Percentiles rank a stretch among this genome's conserved stretches.
These are phyloP conservation scores for Smallanthus sonchifolius DNA, from an alignment of 129 eudicot genomes.

Conservation along the genomic window DNA sequence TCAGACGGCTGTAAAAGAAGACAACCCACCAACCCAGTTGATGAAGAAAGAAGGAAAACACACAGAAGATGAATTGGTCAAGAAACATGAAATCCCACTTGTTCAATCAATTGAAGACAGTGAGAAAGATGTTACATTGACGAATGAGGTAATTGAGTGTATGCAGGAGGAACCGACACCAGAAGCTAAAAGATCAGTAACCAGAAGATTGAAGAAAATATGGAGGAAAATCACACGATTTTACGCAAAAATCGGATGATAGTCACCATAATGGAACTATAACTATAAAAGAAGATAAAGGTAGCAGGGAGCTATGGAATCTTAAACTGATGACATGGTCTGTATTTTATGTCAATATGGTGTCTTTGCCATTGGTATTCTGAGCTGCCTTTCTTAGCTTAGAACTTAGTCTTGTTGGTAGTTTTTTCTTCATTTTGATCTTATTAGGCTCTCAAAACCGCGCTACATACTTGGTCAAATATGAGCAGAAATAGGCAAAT, in stretches of 20 bases:
- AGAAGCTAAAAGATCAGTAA: not conserved
- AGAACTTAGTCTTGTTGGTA: conserved; percentile 30
- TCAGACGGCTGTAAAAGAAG: no score
- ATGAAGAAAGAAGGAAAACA: no score
- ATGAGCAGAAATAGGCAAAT: not conserved
- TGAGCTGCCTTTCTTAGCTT: conserved; percentile 28
- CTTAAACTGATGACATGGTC: conserved; percentile 15
- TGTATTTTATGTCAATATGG: conserved; percentile 29
- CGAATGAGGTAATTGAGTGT: no score
- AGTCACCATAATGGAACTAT: not conserved
- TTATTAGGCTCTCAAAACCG: conserved; percentile 10
- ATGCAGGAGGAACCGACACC: no score
- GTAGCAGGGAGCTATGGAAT: conserved; percentile 8
- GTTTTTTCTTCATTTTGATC: conserved; percentile 20
- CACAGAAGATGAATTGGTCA: no score
- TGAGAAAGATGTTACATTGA: no score
- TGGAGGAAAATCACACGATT: conserved; percentile 1
- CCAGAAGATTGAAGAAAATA: conserved; percentile 9
- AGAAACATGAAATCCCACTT: no score
- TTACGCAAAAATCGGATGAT: not conserved
- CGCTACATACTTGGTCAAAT: conserved; percentile 6
- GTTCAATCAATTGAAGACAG: no score
- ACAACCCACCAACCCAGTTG: no score
- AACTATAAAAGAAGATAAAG: no score
- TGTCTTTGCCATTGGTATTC: conserved; percentile 35